Conservation (phyloP, 1,284 basidiomycete species). For the Cryptococcus deneoformans region DNA sequence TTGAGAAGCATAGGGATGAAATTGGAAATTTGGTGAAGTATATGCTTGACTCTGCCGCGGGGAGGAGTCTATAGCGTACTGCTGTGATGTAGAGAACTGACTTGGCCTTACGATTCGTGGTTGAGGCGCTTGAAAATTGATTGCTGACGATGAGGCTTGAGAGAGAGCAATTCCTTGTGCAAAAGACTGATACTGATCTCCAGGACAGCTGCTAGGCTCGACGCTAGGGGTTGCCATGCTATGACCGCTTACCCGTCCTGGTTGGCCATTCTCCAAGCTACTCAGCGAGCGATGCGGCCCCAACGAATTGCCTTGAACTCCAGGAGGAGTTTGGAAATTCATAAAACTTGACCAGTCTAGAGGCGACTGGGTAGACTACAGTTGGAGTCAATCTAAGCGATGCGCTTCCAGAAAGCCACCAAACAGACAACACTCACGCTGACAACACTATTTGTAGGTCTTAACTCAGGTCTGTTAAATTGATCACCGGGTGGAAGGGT, state of each 20-base stretch:
- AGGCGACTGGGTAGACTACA: constrained; percentile 20
- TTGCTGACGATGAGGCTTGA: constrained; percentile 7
- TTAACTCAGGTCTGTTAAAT: background rate
- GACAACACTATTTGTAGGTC: background rate
- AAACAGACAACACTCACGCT: background rate
- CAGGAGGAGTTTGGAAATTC: constrained; percentile 37
- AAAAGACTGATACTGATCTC: constrained; percentile 18
- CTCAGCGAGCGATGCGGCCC: background rate
- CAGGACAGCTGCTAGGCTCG: background rate
- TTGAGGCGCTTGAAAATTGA: constrained; percentile 20
- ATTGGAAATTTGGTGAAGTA: background rate
- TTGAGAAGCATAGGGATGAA: background rate
- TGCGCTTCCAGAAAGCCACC: background rate
- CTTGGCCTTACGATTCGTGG: constrained; percentile 4
- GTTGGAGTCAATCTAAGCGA: background rate
- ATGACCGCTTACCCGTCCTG: constrained; percentile 1
- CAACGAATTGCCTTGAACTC: constrained; percentile 1
- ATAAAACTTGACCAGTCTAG: constrained; percentile 40
- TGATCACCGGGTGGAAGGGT: background rate
- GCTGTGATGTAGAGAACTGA: constrained; percentile 7
- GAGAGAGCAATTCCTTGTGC: constrained; percentile 24
- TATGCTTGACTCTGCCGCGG: constrained; percentile 9
- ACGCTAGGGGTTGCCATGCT: background rate
- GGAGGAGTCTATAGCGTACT: background rate
- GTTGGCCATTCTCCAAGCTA: background rate